These are phyloP conservation scores for Draba incana DNA, from an alignment of 345 rosid genomes.

Conservation along the genomic window DNA sequence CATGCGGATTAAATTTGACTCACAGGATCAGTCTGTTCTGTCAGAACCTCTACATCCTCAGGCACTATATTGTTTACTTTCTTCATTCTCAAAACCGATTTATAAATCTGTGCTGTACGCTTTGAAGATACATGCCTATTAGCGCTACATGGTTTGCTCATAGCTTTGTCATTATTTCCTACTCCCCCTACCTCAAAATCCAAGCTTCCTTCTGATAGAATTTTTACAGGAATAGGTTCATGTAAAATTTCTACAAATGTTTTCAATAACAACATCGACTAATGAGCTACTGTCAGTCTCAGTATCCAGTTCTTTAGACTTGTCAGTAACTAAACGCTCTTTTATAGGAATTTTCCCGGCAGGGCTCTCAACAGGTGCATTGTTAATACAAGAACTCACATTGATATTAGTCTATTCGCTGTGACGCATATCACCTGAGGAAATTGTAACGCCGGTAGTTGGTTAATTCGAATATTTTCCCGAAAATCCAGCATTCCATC, in stretches of 20 bases:
- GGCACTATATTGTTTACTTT: conserved; percentile 51
- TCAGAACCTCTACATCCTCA: conserved; percentile 46
- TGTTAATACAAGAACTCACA: conserved; percentile 24
- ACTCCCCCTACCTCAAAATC: conserved; percentile 22
- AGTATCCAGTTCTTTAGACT: conserved; percentile 12
- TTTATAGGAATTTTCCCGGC: neutral
- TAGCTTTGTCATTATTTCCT: conserved; percentile 8
- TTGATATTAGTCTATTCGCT: conserved; percentile 15
- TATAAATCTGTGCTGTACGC: conserved; percentile 39
- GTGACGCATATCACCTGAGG: conserved; percentile 32
- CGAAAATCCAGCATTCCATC: neutral
- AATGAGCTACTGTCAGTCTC: conserved; percentile 34
- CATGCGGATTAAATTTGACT: conserved; percentile 50
- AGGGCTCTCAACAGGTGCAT: conserved; percentile 14
- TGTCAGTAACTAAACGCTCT: conserved; percentile 26
- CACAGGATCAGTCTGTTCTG: conserved; percentile 48
- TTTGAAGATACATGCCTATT: conserved; percentile 32
- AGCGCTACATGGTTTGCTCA: conserved; percentile 22
- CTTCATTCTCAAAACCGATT: conserved; percentile 44
- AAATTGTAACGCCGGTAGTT: too few species aligned
- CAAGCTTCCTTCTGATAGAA: conserved; percentile 38
- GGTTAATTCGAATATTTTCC: too few species aligned
- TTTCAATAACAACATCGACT: conserved; percentile 47
- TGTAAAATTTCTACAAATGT: conserved; percentile 45
- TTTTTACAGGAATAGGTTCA: conserved; percentile 38